Base-by-base conservation (phyloP, 1,139 yeast genomes). In the Zygoascus hellenicus region DNA sequence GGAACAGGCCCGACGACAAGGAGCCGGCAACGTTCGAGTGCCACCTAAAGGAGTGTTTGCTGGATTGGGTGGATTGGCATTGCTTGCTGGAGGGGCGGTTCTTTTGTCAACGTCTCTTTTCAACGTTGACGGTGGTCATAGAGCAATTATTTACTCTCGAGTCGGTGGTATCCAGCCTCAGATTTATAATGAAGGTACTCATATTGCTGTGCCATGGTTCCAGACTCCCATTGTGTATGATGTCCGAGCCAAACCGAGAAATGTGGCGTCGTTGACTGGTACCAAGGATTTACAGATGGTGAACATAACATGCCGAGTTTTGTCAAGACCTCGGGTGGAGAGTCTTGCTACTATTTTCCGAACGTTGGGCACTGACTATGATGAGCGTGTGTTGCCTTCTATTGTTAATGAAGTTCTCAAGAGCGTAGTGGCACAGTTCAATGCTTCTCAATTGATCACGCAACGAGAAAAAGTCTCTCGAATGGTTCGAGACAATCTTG, bases 211-310 rank as follows among this genome's bases (percentile, higher is more conserved):
- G 54, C 99, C 99, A 38, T 90, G 97, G 94, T 71, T 94, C 54
- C 97, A 92, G 69, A 83, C 90, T 49, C 97, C 98, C 38, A 76
- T 89, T 45, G 80, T 89, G 45, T 92, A 85, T 66, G 97, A 92
- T 66, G 96, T 94, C 49, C 80, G 99, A 62, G 97, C 98, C 46
- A 92, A 88, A 67, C 98, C 98, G 48, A 81, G 97, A 70, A 90
- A 89, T 61, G 95, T 92, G 54, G 89, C 97, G n/a, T 87, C 96
- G 10, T 77, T 92, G 64, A 92, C 99, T 5, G 98, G 99, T 55
- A 92, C 99, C 30, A 92, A 92, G 71, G 98, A 92, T 69, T 77
- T 92, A 65, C 99, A 92, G 71, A 92, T 92, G 99, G 99, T 92
- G 47, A 94, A 90, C 69, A 92, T 92, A 61, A 90, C 97, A 16